Base-by-base conservation (phyloP, 1,284 basidiomycete genomes). In the Ceratobasidium sp. region DNA sequence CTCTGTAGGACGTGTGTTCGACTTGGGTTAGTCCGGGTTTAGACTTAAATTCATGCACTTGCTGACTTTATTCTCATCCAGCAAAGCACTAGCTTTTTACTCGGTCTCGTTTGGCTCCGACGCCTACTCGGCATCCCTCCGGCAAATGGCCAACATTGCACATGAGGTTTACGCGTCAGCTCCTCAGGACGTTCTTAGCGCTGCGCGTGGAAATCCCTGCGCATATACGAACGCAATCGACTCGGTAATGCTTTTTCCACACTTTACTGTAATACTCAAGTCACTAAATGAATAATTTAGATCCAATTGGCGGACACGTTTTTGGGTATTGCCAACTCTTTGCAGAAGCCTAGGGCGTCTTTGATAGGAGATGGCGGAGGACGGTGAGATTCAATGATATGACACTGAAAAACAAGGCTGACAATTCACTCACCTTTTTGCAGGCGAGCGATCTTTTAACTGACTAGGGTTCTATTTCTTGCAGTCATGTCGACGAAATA, bases 301-400 rank as follows among this genome's bases (percentile, higher is more conserved):
- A 86, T 91, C 23, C 87, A 87, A 80, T 87, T 91, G 0, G 87
- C 90, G 0, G 85, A 90, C 78, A 90, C 91, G 0, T 92, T 92
- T 87, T 83, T 91, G n/a, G 89, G 88, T 7, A 87, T 92, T 58
- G 90, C 90, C 0, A 89, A 90, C 55, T 91, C 90, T 9, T 82
- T 92, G 82, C 84, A 87, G 80, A 91, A 90, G 81, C 87, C 89
- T 0, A 85, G 90, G 79, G 91, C 89, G 73, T 85, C 87, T 18
- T 79, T 90, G 77, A 84, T 89, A 23, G 60, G 60, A 63, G 42
- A 40, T 42, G 33, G 33, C 42, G 60, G 39, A 63, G 60, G 60
- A 7, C 33, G 60, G 60, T 63, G n/a, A 12, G 60, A n/a, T 20
- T 42, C 39, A 28, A 63, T 15, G 4, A 63, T 20, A n/a, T 4